Evolutionary conservation across 2,329 filamentous ascomycete genomes (phyloP).

Genomic region (Botrytis tulipae): DNA sequence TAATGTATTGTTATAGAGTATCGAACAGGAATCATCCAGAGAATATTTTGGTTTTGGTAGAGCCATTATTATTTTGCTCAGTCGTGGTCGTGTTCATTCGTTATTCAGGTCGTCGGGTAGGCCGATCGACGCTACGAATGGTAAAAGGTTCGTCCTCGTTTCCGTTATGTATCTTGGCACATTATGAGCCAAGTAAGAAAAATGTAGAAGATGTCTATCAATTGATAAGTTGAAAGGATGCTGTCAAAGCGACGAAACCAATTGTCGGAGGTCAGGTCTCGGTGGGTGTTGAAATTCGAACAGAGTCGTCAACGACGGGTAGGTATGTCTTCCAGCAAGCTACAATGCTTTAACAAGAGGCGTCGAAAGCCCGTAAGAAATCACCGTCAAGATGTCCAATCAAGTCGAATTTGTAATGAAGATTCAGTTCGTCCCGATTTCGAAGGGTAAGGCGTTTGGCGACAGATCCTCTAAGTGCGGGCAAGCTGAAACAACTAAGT

Average conservation of each 20-base stretch:
- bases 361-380: neutral
- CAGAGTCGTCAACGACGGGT: conserved; percentile 16
- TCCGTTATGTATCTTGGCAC: conserved; percentile 14
- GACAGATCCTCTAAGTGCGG: conserved; percentile 4
- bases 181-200: conserved; percentile 16
- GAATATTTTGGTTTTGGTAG: conserved; percentile 67
- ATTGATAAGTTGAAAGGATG: conserved; percentile 12
- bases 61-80: conserved; percentile 31
- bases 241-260: conserved; percentile 20
- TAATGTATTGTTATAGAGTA: conserved; percentile 75
- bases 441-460: conserved; percentile 16
- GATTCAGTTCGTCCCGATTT: conserved; percentile 15
- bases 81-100: conserved; percentile 23
- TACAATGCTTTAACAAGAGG: neutral
- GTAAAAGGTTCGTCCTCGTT: conserved; percentile 13
- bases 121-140: conserved; percentile 18
- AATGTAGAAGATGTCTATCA: neutral
- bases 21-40: conserved; percentile 76
- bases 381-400: conserved; percentile 22
- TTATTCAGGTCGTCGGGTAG: conserved; percentile 17
- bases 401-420: neutral
- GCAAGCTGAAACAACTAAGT: conserved; percentile 21
- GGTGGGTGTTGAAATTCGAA: conserved; percentile 1
- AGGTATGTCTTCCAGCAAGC: conserved; percentile 10
- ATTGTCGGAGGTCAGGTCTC: conserved; percentile 1